Conservation (phyloP, 768 basidiomycete genomes). For the Strobilomyces echinocephalus region DNA sequence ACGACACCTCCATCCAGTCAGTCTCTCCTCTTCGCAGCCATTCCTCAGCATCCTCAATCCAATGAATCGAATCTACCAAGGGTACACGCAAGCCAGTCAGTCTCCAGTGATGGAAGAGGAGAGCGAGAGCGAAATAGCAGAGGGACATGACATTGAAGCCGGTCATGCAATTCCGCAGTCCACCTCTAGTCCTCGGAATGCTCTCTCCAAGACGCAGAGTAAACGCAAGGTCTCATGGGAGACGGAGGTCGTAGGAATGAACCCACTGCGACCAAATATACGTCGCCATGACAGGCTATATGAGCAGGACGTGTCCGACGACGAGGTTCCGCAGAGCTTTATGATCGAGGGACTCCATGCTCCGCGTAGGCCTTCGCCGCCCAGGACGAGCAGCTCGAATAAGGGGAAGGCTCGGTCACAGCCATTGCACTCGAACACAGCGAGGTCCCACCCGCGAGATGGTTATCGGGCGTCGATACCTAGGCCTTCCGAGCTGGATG, state of each 20-base stretch:
- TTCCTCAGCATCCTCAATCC: constrained; percentile 83
- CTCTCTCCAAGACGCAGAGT: constrained; percentile 36
- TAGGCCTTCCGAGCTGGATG: constrained; percentile 59
- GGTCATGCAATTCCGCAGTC: constrained; percentile 42
- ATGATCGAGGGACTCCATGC: constrained; percentile 65
- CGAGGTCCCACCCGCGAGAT: constrained; percentile 36
- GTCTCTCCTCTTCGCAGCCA: constrained; percentile 59
- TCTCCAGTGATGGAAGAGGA: constrained; percentile 73
- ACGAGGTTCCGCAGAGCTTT: constrained; percentile 81
- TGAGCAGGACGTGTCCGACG: constrained; percentile 64
- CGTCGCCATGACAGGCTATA: constrained; percentile 60
- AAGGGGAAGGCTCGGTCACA: constrained; percentile 43
- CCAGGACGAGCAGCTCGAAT: constrained; percentile 22
- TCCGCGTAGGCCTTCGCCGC: constrained; percentile 36
- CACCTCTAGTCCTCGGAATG: constrained; percentile 26
- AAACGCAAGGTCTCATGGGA: constrained; percentile 59
- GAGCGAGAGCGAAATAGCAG: constrained; percentile 39
- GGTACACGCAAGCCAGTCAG: constrained; percentile 71
- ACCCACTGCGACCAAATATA: constrained; percentile 63
- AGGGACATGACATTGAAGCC: constrained; percentile 56
- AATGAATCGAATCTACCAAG: constrained; percentile 66
- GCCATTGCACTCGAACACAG: constrained; percentile 48
- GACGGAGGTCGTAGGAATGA: constrained; percentile 51
- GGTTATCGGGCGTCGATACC: constrained; percentile 47
- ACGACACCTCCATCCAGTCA: constrained; percentile 15